These are phyloP conservation scores for Halteria grandinella DNA, from an alignment of 73 alveolate genomes.

Conservation along the genomic window DNA sequence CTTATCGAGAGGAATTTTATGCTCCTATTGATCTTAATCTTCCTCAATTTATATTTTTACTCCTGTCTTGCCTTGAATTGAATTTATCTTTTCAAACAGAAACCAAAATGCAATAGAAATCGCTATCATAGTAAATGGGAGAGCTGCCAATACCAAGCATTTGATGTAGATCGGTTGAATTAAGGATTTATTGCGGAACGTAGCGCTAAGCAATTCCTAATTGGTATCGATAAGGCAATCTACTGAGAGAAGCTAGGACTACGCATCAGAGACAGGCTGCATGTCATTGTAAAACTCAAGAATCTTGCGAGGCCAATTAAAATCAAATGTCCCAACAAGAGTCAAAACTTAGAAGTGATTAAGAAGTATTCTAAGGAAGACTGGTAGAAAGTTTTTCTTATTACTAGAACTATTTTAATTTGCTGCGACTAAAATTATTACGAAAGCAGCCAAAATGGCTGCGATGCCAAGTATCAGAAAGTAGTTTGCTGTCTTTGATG, in stretches of 20 bases:
- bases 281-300: not conserved
- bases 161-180: not conserved
- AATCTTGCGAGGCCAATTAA: conserved; percentile 1
- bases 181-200: not conserved
- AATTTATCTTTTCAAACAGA: not conserved
- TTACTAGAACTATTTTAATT: conserved; percentile 47
- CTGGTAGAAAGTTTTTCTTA: conserved; percentile 22
- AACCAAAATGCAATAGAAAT: not conserved
- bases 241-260: not conserved
- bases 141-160: not conserved
- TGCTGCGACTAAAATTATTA: conserved; percentile 27
- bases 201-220: not conserved
- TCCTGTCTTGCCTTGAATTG: too few species aligned
- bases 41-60: too few species aligned
- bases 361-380: conserved; percentile 51
- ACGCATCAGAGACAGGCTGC: not conserved
- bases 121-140: not conserved
- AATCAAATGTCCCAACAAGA: conserved; percentile 13
- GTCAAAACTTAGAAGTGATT: conserved; percentile 41
- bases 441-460: not conserved
- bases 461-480: not conserved
- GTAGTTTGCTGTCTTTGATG: conserved; percentile 13
- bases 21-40: too few species aligned
- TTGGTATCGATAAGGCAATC: conserved; percentile 1
- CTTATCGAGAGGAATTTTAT: too few species aligned